A percentile compares a stretch with the other conserved stretches of the same genome.
These are phyloP conservation scores for Coccomyxa subellipsoidea DNA, from an alignment of 163 green algal genomes.

Conservation along the genomic window DNA sequence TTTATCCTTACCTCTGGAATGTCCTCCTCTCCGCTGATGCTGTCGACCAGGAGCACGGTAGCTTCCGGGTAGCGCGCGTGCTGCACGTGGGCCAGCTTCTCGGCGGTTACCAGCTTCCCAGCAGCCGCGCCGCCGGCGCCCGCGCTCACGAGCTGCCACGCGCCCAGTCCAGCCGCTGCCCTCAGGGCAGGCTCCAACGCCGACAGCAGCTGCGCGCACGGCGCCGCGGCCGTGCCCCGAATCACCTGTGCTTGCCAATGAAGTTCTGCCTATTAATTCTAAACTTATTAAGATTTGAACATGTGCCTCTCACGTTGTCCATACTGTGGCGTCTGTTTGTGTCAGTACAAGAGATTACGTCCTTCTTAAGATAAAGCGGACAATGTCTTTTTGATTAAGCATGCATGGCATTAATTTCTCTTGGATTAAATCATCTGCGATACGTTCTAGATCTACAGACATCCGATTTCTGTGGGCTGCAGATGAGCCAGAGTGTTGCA, in stretches of 20 bases:
- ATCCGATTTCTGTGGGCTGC: no score
- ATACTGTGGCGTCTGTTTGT: no score
- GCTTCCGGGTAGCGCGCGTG: constrained; percentile 77
- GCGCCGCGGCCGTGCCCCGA: constrained; percentile 64
- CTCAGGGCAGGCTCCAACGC: constrained; percentile 76
- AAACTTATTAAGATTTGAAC: no score
- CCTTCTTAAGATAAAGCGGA: no score
- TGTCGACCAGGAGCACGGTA: constrained; percentile 85
- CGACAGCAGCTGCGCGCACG: constrained; percentile 74
- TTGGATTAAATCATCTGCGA: no score
- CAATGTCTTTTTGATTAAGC: no score
- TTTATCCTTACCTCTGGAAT: constrained; percentile 75
- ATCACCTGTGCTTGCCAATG: constrained; percentile 17
- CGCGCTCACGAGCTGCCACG: constrained; percentile 94
- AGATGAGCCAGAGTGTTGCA: background rate
- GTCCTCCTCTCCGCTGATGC: constrained; percentile 93
- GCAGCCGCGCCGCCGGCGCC: constrained; percentile 27
- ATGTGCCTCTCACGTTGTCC: no score
- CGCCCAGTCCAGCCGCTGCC: constrained; percentile 75
- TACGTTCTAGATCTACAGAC: no score
- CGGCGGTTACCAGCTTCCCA: constrained; percentile 73
- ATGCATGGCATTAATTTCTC: no score
- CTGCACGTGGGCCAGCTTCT: constrained; percentile 75
- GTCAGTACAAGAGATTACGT: no score
- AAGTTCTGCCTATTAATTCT: no score